These are phyloP conservation scores for Tricholoma sp. DNA, from an alignment of 768 basidiomycete species.

Conservation along the genomic window DNA sequence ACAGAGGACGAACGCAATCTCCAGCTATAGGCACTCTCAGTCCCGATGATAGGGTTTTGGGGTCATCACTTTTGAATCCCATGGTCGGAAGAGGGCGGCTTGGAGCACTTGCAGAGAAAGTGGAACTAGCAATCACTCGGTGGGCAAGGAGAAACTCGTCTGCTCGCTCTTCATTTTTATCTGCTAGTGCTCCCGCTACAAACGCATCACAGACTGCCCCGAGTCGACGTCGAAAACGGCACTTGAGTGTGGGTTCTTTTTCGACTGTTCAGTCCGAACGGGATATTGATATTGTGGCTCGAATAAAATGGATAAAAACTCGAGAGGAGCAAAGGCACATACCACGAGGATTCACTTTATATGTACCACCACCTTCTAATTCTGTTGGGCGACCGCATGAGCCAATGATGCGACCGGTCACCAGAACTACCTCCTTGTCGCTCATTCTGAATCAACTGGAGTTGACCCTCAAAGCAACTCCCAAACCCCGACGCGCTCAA, in stretches of 20 bases:
- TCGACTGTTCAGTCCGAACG: conserved; percentile 51
- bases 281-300: conserved; percentile 57
- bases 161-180: conserved; percentile 35
- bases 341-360: conserved; percentile 63
- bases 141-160: conserved; percentile 58
- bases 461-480: conserved; percentile 35
- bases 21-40: conserved; percentile 17
- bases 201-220: conserved; percentile 10
- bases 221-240: conserved; percentile 40
- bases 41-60: conserved; percentile 28
- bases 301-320: conserved; percentile 54
- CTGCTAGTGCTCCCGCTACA: conserved; percentile 7
- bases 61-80: conserved; percentile 37
- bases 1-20: conserved; percentile 46
- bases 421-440: conserved; percentile 42
- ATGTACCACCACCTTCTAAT: conserved; percentile 40
- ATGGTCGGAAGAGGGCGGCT: conserved; percentile 35
- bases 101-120: conserved; percentile 52
- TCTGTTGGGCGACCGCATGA: background rate
- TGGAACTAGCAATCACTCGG: conserved; percentile 66
- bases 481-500: conserved; percentile 25
- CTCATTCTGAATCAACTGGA: conserved; percentile 48
- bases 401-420: conserved; percentile 22
- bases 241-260: conserved; percentile 42
- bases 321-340: conserved; percentile 54